Base-by-base conservation (phyloP, 2,329 filamentous ascomycete genomes). In the Hymenoscyphus fraxineus region DNA sequence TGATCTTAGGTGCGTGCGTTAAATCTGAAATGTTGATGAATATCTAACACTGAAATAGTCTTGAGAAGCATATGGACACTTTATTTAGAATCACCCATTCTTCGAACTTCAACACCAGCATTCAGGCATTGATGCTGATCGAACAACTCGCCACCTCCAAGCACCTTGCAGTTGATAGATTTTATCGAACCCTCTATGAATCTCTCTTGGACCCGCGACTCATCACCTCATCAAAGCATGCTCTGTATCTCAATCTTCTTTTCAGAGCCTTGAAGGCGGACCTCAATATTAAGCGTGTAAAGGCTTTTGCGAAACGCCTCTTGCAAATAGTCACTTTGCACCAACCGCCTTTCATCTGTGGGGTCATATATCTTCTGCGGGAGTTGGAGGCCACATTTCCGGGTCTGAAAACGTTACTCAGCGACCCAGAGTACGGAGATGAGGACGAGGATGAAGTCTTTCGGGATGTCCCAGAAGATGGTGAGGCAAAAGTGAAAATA, bases 21-120 rank as follows among this genome's bases (percentile, higher is more conserved):
- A 6, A n/a, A 19, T 58, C 12, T 58, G 56, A 15, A 61, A 10
- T 60, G 9, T 54, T 5, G 13, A 38, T 60, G 7, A 59, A 56
- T 68, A 70, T 73, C 72, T 73, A 74, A 61, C 62, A 62, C 22
- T 41, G 35, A 44, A 64, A 54, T 68, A 90, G 88, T 31, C 86
- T 98, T 69, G 91, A 96, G 73, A 88, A 89, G 65, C 94, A 99
- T 74, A 85, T 99, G 64, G 90, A 98, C 75, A 97, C 94, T 2
- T 84, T 99, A 32, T 99, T 97, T 83, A 89, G 88, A 72, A 95
- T 99, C 73, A 96, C 95, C 0, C 95, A 99, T 78, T 98, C 94
- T 0, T 92, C 94, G 64, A 99, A 99, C 77, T 98, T 99, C 84
- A 99, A 98, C 79, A 99, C 95, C 0, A 95, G 93, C 75, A 92